These are phyloP conservation scores for Candida tropicalis DNA, from an alignment of 1,139 yeast species.

Conservation along the genomic window DNA sequence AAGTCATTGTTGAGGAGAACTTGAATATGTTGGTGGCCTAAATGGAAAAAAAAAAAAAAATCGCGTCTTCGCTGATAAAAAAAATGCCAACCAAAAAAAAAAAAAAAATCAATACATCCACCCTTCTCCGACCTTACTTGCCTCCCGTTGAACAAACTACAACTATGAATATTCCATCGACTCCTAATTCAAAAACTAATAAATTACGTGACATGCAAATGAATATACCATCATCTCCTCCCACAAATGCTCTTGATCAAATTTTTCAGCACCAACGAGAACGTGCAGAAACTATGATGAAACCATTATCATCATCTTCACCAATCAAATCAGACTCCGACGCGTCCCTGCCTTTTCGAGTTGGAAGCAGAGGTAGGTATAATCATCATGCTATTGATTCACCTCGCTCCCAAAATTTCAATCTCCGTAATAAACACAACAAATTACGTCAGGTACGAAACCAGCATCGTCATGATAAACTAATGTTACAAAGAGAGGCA, in stretches of 20 bases:
- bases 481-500: slow-evolving; percentile 28
- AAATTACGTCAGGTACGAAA: slow-evolving; percentile 32
- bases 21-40: neutral
- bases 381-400: slow-evolving; percentile 10
- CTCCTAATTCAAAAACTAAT: neutral
- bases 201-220: neutral
- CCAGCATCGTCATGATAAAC: slow-evolving; percentile 27
- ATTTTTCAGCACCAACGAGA: slow-evolving; percentile 21
- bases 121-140: neutral
- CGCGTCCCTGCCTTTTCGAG: slow-evolving; percentile 9
- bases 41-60: neutral
- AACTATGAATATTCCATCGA: slow-evolving; percentile 1
- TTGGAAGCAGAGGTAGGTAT: slow-evolving; percentile 1
- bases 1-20: slow-evolving; percentile 11
- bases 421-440: slow-evolving; percentile 30
- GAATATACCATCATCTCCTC: slow-evolving; percentile 8
- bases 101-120: neutral
- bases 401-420: slow-evolving; percentile 14
- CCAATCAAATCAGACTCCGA: neutral
- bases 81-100: neutral
- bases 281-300: slow-evolving; percentile 21
- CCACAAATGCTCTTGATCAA: slow-evolving; percentile 17
- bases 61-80: slow-evolving; percentile 1
- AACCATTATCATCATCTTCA: slow-evolving; percentile 26
- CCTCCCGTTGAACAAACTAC: too few species aligned